These are phyloP conservation scores for Cephaloascus fragrans DNA, from an alignment of 805 yeast genomes.

Conservation along the genomic window DNA sequence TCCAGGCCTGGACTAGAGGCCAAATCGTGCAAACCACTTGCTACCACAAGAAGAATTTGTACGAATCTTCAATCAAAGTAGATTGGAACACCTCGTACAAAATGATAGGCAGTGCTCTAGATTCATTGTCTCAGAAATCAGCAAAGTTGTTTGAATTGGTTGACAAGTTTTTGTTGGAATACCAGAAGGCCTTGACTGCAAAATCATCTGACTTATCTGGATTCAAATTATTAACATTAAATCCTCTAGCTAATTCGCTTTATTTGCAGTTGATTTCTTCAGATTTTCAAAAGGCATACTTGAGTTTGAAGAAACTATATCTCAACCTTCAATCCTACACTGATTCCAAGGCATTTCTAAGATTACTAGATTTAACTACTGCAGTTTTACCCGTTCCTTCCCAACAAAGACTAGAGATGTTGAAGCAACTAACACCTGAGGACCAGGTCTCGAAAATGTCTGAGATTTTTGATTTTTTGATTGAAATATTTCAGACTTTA, in stretches of 20 bases:
- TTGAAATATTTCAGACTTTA: slow-evolving; percentile 27
- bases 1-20: slow-evolving; percentile 30
- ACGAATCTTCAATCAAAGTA: slow-evolving; percentile 17
- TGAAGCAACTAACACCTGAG: slow-evolving; percentile 18
- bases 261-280: slow-evolving; percentile 30
- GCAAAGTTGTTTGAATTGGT: slow-evolving; percentile 18
- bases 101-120: slow-evolving; percentile 9
- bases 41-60: slow-evolving; percentile 7
- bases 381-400: slow-evolving; percentile 43
- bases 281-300: slow-evolving; percentile 28
- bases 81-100: slow-evolving; percentile 13
- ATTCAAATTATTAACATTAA: slow-evolving; percentile 18
- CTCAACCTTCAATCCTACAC: slow-evolving; percentile 7
- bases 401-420: slow-evolving; percentile 27
- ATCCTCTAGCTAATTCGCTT: slow-evolving; percentile 33
- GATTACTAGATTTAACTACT: slow-evolving; percentile 33
- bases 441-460: slow-evolving; percentile 23
- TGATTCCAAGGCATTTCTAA: slow-evolving; percentile 6
- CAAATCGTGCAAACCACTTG: slow-evolving; percentile 3
- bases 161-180: slow-evolving; percentile 24
- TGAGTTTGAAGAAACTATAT: slow-evolving; percentile 22
- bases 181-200: slow-evolving; percentile 18
- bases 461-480: slow-evolving; percentile 21
- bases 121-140: slow-evolving; percentile 11
- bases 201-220: slow-evolving; percentile 4